Percentiles rank a stretch among this genome's conserved stretches.
These are phyloP conservation scores for Phaeomoniella chlamydospora DNA, from an alignment of 2,329 filamentous ascomycete species.

Conservation along the genomic window DNA sequence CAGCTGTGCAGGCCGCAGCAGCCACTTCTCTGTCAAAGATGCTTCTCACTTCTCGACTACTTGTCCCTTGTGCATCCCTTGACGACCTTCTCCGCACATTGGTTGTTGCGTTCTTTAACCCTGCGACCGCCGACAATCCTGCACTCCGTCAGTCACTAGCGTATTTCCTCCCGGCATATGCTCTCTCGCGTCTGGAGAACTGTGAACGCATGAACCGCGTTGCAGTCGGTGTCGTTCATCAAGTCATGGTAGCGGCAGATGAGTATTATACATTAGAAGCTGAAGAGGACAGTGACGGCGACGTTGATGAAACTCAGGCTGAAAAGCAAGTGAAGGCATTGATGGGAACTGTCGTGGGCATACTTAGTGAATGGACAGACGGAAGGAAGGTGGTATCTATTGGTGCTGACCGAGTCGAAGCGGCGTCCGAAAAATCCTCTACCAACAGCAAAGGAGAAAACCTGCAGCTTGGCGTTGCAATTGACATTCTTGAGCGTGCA, in stretches of 20 bases:
- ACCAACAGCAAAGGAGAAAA: slow-evolving; percentile 53
- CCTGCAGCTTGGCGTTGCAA: slow-evolving; percentile 66
- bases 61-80: slow-evolving; percentile 49
- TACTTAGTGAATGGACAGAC: slow-evolving; percentile 86
- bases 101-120: slow-evolving; percentile 79
- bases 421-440: slow-evolving; percentile 37
- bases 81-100: slow-evolving; percentile 70
- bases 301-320: slow-evolving; percentile 65
- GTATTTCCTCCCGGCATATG: slow-evolving; percentile 92
- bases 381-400: slow-evolving; percentile 61
- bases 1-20: slow-evolving; percentile 66
- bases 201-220: slow-evolving; percentile 67
- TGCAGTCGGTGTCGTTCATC: slow-evolving; percentile 58
- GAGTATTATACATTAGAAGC: slow-evolving; percentile 57
- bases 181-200: slow-evolving; percentile 70
- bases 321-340: slow-evolving; percentile 39
- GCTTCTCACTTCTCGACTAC: slow-evolving; percentile 65
- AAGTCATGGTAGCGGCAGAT: slow-evolving; percentile 44
- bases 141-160: slow-evolving; percentile 73
- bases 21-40: slow-evolving; percentile 75
- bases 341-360: slow-evolving; percentile 61
- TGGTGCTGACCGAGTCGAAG: slow-evolving; percentile 30
- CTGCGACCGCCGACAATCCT: slow-evolving; percentile 65
- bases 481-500: slow-evolving; percentile 61
- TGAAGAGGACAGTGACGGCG: slow-evolving; percentile 59